Conservation (phyloP, 116 monocot genomes). For the Phalaenopsis hybrid region DNA sequence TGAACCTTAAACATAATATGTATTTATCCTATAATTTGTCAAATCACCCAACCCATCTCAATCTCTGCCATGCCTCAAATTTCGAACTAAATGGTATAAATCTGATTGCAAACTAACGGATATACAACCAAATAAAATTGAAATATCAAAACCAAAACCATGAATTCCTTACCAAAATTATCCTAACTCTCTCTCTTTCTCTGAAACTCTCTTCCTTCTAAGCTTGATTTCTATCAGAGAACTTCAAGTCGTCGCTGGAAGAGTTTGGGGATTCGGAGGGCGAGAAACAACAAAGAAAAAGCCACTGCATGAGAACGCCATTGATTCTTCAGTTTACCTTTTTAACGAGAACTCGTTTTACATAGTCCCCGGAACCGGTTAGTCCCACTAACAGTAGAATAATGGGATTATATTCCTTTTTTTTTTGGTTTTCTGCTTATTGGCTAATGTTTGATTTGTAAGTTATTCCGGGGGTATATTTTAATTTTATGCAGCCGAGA, state of each 20-base stretch:
- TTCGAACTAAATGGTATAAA: too few relatives aligned
- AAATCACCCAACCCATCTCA: too few relatives aligned
- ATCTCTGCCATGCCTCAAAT: too few relatives aligned
- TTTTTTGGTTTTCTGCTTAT: not conserved
- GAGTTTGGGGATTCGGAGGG: not conserved
- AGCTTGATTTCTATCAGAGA: not conserved
- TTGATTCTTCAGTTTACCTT: not conserved
- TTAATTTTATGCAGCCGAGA: not conserved
- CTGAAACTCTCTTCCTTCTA: not conserved
- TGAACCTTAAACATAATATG: too few relatives aligned
- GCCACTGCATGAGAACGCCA: conserved; percentile 2
- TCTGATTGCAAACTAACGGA: not conserved
- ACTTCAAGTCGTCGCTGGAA: not conserved
- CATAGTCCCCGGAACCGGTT: not conserved
- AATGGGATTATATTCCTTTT: not conserved
- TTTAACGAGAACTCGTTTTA: not conserved
- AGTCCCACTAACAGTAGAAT: not conserved
- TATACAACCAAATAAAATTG: not conserved
- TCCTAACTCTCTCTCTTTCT: not conserved
- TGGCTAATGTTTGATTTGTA: not conserved
- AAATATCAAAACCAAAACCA: not conserved
- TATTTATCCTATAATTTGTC: too few relatives aligned
- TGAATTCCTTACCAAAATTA: not conserved
- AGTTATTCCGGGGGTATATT: not conserved
- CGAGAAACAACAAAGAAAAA: not conserved